phyloP scores from a whole-genome alignment of 257 asterid genomes.

The Solanum medicagineum region DNA sequence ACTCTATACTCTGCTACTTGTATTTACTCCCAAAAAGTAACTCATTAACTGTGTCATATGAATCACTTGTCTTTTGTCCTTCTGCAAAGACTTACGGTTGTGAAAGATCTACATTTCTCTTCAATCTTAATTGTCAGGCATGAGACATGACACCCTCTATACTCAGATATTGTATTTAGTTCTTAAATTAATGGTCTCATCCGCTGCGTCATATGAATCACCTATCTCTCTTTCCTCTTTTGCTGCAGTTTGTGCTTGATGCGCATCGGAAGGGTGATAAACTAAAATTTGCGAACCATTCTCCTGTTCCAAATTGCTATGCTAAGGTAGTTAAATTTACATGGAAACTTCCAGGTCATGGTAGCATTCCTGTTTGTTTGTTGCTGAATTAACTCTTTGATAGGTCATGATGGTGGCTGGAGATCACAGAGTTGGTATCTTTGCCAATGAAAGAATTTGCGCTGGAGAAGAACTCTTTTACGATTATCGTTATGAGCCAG shows the following conservation, averaged over 20 bases:
- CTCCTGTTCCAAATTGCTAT: constrained; percentile 91
- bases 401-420: constrained; percentile 97
- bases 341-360: background rate
- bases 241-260: constrained; percentile 80
- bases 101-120: constrained; percentile 26
- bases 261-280: constrained; percentile 94
- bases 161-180: background rate
- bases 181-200: background rate
- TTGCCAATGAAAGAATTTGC: constrained; percentile 64
- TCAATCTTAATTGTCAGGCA: constrained; percentile 86
- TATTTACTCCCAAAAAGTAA: background rate
- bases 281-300: constrained; percentile 95
- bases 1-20: background rate
- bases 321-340: constrained; percentile 47
- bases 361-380: background rate
- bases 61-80: background rate
- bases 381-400: constrained; percentile 1
- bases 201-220: background rate
- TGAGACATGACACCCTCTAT: background rate
- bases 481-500: constrained; percentile 82
- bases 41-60: background rate
- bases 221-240: background rate
- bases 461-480: constrained; percentile 95
- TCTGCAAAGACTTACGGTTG: constrained; percentile 7
- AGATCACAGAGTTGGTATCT: constrained; percentile 93